phyloP scores from a whole-genome alignment of 306 rosid species.

The Acacia melanoxylon region DNA sequence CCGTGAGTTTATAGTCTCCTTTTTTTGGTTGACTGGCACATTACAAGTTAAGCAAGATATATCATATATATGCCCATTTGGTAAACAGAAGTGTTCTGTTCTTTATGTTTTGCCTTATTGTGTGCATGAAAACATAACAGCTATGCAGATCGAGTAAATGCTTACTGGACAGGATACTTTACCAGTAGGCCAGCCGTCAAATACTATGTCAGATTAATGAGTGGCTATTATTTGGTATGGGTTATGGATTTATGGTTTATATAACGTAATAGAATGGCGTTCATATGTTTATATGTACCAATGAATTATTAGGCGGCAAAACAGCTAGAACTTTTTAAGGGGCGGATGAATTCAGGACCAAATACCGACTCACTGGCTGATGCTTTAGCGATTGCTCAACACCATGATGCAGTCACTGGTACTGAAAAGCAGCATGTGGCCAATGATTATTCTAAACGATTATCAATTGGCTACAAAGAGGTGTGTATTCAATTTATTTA shows the following conservation, averaged over 20 bases:
- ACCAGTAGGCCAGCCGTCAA: constrained; percentile 84
- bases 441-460: constrained; percentile 76
- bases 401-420: constrained; percentile 90
- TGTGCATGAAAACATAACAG: constrained; percentile 46
- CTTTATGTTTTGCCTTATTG: constrained; percentile 28
- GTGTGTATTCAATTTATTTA: constrained; percentile 36
- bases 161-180: constrained; percentile 92
- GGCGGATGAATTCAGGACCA: constrained; percentile 60
- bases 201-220: constrained; percentile 70
- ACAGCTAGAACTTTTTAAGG: constrained; percentile 70
- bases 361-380: constrained; percentile 75
- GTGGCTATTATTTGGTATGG: constrained; percentile 82
- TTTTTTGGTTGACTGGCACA: background rate
- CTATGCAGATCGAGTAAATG: constrained; percentile 69
- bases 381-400: constrained; percentile 91
- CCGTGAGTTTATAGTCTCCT: constrained; percentile 65
- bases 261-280: constrained; percentile 17
- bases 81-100: background rate
- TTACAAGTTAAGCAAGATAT: background rate
- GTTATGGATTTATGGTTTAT: constrained; percentile 27
- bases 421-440: constrained; percentile 89
- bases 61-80: background rate
- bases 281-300: constrained; percentile 18
- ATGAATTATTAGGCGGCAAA: constrained; percentile 71
- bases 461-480: constrained; percentile 75